Base-by-base conservation (phyloP, 371 early-diverging fungal species). In the Amoeboaphelidium protococcarum region DNA sequence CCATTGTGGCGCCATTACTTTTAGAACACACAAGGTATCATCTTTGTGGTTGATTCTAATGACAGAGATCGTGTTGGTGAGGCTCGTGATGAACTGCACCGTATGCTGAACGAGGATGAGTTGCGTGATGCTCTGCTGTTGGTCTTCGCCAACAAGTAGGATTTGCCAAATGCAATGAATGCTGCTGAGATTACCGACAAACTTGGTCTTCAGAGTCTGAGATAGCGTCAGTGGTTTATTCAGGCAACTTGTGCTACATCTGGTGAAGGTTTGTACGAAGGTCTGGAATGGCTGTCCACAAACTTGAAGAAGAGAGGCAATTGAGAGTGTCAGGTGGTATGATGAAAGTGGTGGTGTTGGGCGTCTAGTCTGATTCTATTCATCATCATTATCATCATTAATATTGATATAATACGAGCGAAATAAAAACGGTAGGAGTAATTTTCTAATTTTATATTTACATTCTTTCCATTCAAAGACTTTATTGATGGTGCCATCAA, bases 31-130 rank as follows among this genome's bases (percentile, higher is more conserved):
- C 52, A 51, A 26, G 68, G 65, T 23, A n/a, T n/a, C n/a, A n/a
- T n/a, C n/a, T n/a, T n/a, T n/a, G 87, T 94, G 24, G 81, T 92
- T 44, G 95, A 94, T 60, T 77, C 80, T 59, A 81, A 80, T 57
- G 91, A 94, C 65, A 75, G 74, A 49, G 81, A 85, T 43, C n/a
- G n/a, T n/a, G n/a, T n/a, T 60, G 62, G 55, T 51, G 37, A 31
- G 6, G 6, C 10, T 31, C 37, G 37, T 31, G 37, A 10, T 6
- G 37, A 31, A 31, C 16, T 31, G 37, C 16, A 10, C 16, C 16
- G 10, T 31, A 10, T 31, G 16, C 37, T 31, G 6, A 31, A 31
- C 6, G 37, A 31, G 37, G 37, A 31, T 10, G 10, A 16, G 16
- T 31, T 31, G 16, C 10, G 10, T 31, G 37, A 16, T 10, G 80